These are phyloP conservation scores for Globisporangium cederbergense DNA, from an alignment of 352 stramenopile species.

Conservation along the genomic window DNA sequence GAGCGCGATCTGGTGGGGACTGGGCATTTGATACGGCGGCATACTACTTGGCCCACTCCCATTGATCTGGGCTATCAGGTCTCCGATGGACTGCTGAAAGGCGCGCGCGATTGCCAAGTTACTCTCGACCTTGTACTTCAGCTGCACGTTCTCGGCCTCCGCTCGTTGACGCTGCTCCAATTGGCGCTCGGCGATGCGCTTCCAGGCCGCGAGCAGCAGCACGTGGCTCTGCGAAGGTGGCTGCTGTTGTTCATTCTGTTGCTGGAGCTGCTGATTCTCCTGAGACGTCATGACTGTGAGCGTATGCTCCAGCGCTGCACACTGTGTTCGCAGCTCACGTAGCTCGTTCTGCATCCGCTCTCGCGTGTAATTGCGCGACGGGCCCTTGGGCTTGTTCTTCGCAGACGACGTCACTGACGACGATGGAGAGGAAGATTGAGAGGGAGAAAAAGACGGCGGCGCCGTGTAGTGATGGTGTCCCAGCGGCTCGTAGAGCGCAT, in stretches of 20 bases:
- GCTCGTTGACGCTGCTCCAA: background rate
- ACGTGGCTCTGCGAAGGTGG: background rate
- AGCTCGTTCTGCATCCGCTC: background rate
- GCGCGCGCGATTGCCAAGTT: background rate
- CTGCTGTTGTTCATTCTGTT: background rate
- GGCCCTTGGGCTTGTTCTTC: background rate
- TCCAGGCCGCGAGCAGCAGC: background rate
- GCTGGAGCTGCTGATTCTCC: background rate
- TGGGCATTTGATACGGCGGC: background rate
- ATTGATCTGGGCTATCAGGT: background rate
- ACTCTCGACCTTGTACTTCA: background rate
- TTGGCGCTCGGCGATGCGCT: conserved; percentile 2
- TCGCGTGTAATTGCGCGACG: background rate
- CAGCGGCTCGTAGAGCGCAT: conserved; percentile 1
- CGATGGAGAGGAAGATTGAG: background rate
- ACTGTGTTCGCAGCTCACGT: background rate
- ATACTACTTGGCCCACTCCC: background rate
- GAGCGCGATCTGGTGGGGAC: conserved; percentile 1
- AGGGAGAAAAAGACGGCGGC: background rate
- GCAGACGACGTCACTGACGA: background rate
- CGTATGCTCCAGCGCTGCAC: background rate
- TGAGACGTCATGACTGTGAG: background rate
- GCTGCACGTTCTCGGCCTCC: background rate
- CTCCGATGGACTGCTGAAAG: background rate
- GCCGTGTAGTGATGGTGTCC: background rate